phyloP scores from a whole-genome alignment of 225 moss, liverwort and hornwort genomes.

The Bryum argenteum region DNA sequence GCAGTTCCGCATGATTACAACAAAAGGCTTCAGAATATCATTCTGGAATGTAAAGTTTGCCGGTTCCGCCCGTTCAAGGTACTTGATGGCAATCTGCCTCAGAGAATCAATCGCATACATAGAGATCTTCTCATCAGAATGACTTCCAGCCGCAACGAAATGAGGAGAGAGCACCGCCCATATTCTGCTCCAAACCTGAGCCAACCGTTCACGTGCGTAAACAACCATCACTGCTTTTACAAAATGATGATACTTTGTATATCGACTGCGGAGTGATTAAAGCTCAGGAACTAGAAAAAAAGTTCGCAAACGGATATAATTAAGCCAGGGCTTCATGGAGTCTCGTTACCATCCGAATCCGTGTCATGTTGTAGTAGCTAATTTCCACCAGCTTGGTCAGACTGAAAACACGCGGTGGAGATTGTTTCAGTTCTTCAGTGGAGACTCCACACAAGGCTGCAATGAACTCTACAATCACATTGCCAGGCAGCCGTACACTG shows the following conservation, averaged over 20 bases:
- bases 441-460: slow-evolving; percentile 96
- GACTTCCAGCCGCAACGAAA: slow-evolving; percentile 98
- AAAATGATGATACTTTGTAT: too few relatives aligned
- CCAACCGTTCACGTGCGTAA: background rate
- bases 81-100: slow-evolving; percentile 95
- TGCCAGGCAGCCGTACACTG: slow-evolving; percentile 94
- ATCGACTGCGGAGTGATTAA: too few relatives aligned
- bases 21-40: slow-evolving; percentile 98
- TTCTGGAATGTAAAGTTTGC: slow-evolving; percentile 98
- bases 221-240: too few relatives aligned
- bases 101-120: slow-evolving; percentile 99
- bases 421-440: slow-evolving; percentile 91
- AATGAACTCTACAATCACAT: slow-evolving; percentile 98
- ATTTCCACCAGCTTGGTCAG: slow-evolving; percentile 98
- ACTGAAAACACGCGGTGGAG: slow-evolving; percentile 97
- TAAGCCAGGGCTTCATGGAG: slow-evolving; percentile 6
- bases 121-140: slow-evolving; percentile 93
- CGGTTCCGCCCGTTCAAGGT: slow-evolving; percentile 94
- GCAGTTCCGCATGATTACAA: slow-evolving; percentile 92
- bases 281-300: too few relatives aligned
- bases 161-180: slow-evolving; percentile 93
- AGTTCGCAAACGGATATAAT: too few relatives aligned
- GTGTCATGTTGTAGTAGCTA: slow-evolving; percentile 98
- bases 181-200: slow-evolving; percentile 98
- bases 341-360: slow-evolving; percentile 91